Evolutionary conservation across 768 basidiomycete species (phyloP).

Genomic region (Myochromella boudieri): DNA sequence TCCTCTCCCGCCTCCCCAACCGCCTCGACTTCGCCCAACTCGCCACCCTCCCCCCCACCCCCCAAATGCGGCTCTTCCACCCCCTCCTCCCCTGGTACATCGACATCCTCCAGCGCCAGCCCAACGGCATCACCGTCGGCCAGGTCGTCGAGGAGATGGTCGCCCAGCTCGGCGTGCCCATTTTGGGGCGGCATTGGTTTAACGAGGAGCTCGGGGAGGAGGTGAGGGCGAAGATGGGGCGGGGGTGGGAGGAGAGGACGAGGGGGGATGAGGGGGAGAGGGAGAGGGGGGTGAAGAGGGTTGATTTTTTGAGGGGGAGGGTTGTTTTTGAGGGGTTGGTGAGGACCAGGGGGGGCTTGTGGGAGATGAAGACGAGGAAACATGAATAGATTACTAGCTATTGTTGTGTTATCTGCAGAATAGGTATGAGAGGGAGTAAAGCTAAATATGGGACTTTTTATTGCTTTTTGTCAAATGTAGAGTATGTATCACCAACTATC

Average conservation of each 20-base stretch:
- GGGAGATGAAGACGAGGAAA: constrained; percentile 59
- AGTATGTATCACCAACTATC: too few relatives aligned
- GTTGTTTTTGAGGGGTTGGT: constrained; percentile 53
- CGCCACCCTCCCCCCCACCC: constrained; percentile 49
- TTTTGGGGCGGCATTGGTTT: constrained; percentile 54
- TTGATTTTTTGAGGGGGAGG: constrained; percentile 62
- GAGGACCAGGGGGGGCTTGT: constrained; percentile 56
- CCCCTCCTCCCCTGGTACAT: constrained; percentile 66
- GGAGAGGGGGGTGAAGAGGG: constrained; percentile 46
- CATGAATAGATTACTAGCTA: too few relatives aligned
- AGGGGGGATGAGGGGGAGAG: constrained; percentile 29
- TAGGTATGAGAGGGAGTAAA: too few relatives aligned
- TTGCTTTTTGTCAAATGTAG: too few relatives aligned
- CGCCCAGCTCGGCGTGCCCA: constrained; percentile 39
- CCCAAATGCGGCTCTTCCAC: constrained; percentile 56
- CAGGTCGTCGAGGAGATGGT: constrained; percentile 54
- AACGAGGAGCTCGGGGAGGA: constrained; percentile 53
- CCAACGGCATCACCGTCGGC: constrained; percentile 56
- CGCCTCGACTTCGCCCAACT: constrained; percentile 53
- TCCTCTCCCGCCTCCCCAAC: constrained; percentile 41
- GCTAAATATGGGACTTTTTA: too few relatives aligned
- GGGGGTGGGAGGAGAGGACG: constrained; percentile 47
- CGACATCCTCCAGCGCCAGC: constrained; percentile 46
- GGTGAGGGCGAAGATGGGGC: constrained; percentile 42
- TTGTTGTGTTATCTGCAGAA: too few relatives aligned